Percentiles rank a stretch among this genome's conserved stretches.
Evolutionary conservation across 371 early-diverging fungal genomes (phyloP).

Genomic region (Zychaea mexicana): DNA sequence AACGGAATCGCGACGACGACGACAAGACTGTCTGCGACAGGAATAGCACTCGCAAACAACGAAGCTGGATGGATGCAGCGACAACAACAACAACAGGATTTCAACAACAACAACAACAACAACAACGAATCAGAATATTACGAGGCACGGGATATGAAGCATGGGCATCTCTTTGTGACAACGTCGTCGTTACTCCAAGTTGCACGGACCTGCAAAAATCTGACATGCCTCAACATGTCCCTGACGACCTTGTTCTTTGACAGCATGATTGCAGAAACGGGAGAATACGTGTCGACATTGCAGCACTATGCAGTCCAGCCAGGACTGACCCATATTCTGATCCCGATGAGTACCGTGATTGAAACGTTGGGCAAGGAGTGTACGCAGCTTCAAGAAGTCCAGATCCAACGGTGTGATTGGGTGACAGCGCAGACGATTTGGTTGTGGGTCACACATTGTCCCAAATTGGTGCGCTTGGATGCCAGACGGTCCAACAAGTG

Average conservation of each 20-base stretch:
- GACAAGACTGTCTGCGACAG: no score
- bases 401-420: conserved; percentile 62
- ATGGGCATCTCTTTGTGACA: conserved; percentile 38
- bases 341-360: conserved; percentile 48
- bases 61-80: neutral
- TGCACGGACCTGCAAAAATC: conserved; percentile 48
- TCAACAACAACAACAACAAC: neutral
- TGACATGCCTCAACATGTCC: conserved; percentile 54
- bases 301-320: conserved; percentile 55
- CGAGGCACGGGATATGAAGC: conserved; percentile 24
- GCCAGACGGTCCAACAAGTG: conserved; percentile 49
- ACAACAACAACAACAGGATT: neutral
- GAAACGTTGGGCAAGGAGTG: conserved; percentile 51
- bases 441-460: conserved; percentile 43
- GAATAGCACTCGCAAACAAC: no score
- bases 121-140: neutral
- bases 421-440: conserved; percentile 55
- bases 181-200: conserved; percentile 61
- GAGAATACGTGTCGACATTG: conserved; percentile 60
- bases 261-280: conserved; percentile 56
- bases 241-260: conserved; percentile 51
- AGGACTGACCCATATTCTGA: conserved; percentile 53
- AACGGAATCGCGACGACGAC: neutral
- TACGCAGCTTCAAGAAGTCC: conserved; percentile 41
- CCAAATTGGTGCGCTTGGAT: conserved; percentile 43